phyloP scores from a whole-genome alignment of 2,329 filamentous ascomycete species.

The Botryotinia convoluta region DNA sequence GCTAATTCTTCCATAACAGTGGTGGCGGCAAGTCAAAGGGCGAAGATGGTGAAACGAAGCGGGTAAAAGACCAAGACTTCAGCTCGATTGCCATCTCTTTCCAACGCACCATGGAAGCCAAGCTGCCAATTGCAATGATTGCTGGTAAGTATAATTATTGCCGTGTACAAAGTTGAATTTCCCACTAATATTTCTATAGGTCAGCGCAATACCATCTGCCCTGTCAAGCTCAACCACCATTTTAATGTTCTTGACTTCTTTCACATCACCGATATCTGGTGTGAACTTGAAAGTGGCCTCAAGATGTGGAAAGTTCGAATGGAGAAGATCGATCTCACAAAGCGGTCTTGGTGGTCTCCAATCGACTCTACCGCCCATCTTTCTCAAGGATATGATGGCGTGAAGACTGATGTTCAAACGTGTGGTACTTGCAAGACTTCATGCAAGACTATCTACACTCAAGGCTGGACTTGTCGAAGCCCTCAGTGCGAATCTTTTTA shows the following conservation, averaged over 20 bases:
- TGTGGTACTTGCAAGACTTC: slow-evolving; percentile 45
- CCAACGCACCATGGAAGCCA: slow-evolving; percentile 45
- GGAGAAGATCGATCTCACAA: slow-evolving; percentile 56
- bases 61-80: slow-evolving; percentile 45
- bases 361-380: slow-evolving; percentile 2
- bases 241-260: slow-evolving; percentile 70
- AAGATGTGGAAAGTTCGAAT: slow-evolving; percentile 56
- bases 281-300: slow-evolving; percentile 48
- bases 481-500: slow-evolving; percentile 53
- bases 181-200: slow-evolving; percentile 44
- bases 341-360: slow-evolving; percentile 58
- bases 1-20: slow-evolving; percentile 38
- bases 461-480: slow-evolving; percentile 60
- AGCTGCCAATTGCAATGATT: slow-evolving; percentile 54
- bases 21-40: slow-evolving; percentile 54
- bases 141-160: slow-evolving; percentile 45
- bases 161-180: background rate
- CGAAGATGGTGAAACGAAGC: slow-evolving; percentile 43
- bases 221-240: slow-evolving; percentile 51
- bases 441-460: slow-evolving; percentile 43
- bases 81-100: slow-evolving; percentile 24
- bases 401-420: slow-evolving; percentile 26
- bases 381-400: slow-evolving; percentile 3
- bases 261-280: slow-evolving; percentile 66
- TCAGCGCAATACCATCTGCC: slow-evolving; percentile 46